Evolutionary conservation across 129 eudicot genomes (phyloP), one percentile per base, ranked within the genome.

Genomic region (Gnaphalium uliginosum): DNA sequence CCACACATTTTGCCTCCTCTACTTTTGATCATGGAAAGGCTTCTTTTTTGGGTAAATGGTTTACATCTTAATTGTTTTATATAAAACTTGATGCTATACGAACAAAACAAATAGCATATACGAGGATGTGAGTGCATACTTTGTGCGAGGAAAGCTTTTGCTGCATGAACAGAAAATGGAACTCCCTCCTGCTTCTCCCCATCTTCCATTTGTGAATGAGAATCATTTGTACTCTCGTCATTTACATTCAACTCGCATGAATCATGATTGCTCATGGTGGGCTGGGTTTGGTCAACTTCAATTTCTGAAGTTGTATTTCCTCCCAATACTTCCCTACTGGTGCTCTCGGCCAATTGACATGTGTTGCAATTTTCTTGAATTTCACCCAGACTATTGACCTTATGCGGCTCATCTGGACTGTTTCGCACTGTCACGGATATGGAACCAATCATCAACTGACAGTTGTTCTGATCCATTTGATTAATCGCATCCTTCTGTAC

Each of bases 371-470:
- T 72, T 35, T 73, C 79, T 69, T 68, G 77, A 21, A 62, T 79
- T 6, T 17, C 76, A 75, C 35, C 53, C 43, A 13, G 39, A 64
- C 21, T 30, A 64, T 43, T 65, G 25, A 26, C 74, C 43, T 68
- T 64, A 26, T 27, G 68, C 41, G 6, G 43, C 68, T 71, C 81
- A n/a, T 67, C 39, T 76, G 23, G 6, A 71, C 77, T 25, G 22
- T 63, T 83, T 65, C 71, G 81, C 57, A 89, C 57, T 2, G 82
- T 75, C 60, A 92, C 95, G 5, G 96, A 61, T 65, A 92, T 86
- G 53, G 97, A 92, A 76, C 97, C 97, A 76, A 92, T 85, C 65
- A 89, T 79, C 63, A 92, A 82, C 80, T 86, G 84, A 50, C 83
- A 69, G 63, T 79, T 81, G 21, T 30, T 63, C 68, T 63, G 68